Conservation (phyloP, 164 flowering plant genomes). For the Tinospora cordifolia region DNA sequence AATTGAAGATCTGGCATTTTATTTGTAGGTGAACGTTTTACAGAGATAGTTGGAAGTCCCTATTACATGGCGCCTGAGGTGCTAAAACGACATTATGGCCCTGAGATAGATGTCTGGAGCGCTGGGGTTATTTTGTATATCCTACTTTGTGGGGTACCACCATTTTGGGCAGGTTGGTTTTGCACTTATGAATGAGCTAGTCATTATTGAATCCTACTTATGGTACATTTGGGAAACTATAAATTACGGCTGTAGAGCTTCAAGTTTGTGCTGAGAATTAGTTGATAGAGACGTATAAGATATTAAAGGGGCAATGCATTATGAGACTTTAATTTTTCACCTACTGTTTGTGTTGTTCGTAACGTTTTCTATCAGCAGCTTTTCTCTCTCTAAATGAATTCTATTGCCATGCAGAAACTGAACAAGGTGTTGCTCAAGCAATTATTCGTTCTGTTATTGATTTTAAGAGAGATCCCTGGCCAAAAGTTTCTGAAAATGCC, state of each 20-base stretch:
- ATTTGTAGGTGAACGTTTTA: slow-evolving; percentile 57
- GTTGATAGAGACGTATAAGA: neutral
- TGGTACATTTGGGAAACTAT: neutral
- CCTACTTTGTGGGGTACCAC: slow-evolving; percentile 86
- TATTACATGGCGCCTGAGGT: slow-evolving; percentile 99
- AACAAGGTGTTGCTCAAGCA: slow-evolving; percentile 97
- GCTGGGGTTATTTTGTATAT: slow-evolving; percentile 91
- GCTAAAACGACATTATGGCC: slow-evolving; percentile 76
- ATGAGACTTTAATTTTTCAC: neutral
- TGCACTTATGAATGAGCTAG: neutral
- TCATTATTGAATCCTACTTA: neutral
- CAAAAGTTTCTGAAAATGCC: slow-evolving; percentile 84
- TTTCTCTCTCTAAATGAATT: neutral
- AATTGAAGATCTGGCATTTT: slow-evolving; percentile 13
- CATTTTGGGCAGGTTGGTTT: slow-evolving; percentile 90
- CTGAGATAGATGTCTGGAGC: slow-evolving; percentile 92
- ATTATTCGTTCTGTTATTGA: slow-evolving; percentile 75
- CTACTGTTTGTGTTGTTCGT: neutral
- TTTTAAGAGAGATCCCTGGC: slow-evolving; percentile 94
- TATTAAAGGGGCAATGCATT: neutral
- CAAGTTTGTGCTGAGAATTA: neutral
- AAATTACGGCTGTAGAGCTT: neutral
- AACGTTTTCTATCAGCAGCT: neutral
- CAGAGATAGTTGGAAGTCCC: slow-evolving; percentile 93
- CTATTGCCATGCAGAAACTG: slow-evolving; percentile 63